phyloP scores from a whole-genome alignment of 1,284 basidiomycete species.

The Psilocybe mexicana region DNA sequence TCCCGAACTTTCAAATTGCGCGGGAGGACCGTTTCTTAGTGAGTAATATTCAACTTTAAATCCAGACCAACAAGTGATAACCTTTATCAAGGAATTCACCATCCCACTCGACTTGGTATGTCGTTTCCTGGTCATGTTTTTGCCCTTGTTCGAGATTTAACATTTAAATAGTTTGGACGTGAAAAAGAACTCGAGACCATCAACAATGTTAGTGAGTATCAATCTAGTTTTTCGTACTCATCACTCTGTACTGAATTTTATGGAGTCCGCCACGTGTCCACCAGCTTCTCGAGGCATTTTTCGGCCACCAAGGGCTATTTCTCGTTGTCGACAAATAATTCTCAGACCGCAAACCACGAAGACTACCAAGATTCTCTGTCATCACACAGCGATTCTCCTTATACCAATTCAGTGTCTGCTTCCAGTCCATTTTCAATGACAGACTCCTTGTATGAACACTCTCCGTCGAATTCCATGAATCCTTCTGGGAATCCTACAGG shows the following conservation, averaged over 20 bases:
- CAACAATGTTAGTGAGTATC: conserved; percentile 56
- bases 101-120: conserved; percentile 62
- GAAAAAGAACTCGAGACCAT: conserved; percentile 69
- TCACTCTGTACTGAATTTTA: neutral
- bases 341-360: conserved; percentile 39
- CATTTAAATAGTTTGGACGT: conserved; percentile 54
- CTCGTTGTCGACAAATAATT: conserved; percentile 37
- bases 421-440: conserved; percentile 18
- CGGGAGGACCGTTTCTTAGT: conserved; percentile 63
- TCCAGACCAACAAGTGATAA: conserved; percentile 1
- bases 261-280: conserved; percentile 59
- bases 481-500: conserved; percentile 38
- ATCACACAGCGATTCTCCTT: conserved; percentile 42
- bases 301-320: conserved; percentile 43
- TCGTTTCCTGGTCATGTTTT: conserved; percentile 12
- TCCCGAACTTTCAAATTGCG: conserved; percentile 66
- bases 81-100: conserved; percentile 56
- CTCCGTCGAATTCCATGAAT: conserved; percentile 30
- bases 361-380: conserved; percentile 44
- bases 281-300: conserved; percentile 58
- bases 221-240: neutral
- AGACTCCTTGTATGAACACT: conserved; percentile 23
- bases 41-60: conserved; percentile 17
- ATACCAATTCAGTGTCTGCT: conserved; percentile 22
- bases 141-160: conserved; percentile 5